Percentiles rank a stretch among this genome's conserved stretches.
Evolutionary conservation across 176 grass and related monocot genomes (phyloP).

Genomic region (Poa annua): DNA sequence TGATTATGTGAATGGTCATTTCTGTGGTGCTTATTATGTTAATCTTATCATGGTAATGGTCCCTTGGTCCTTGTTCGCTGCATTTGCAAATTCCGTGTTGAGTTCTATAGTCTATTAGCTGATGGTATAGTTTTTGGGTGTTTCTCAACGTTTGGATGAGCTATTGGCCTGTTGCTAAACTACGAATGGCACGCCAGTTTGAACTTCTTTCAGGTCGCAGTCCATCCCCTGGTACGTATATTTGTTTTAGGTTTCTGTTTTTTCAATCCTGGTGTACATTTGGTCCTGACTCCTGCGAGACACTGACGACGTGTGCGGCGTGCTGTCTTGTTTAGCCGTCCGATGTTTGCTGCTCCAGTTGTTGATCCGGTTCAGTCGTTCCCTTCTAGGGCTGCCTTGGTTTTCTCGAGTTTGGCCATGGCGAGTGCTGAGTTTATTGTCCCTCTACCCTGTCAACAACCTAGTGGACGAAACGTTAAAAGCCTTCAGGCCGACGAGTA

Average conservation of each 20-base stretch:
- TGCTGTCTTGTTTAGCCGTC: neutral
- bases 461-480: neutral
- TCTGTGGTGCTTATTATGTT: constrained; percentile 6
- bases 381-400: too few relatives aligned
- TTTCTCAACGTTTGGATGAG: too few relatives aligned
- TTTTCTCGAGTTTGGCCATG: neutral
- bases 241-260: neutral
- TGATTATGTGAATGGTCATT: constrained; percentile 13
- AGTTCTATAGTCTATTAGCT: neutral
- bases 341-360: neutral
- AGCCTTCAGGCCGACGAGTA: neutral
- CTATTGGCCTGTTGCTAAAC: too few relatives aligned
- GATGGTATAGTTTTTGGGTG: neutral
- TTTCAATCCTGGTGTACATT: neutral
- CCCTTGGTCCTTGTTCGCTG: neutral
- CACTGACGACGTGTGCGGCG: neutral
- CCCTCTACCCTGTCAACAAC: neutral
- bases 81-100: neutral
- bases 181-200: too few relatives aligned
- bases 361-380: neutral
- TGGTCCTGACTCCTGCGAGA: neutral
- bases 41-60: neutral
- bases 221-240: too few relatives aligned
- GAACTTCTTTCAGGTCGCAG: too few relatives aligned
- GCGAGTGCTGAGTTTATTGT: neutral